Conservation (phyloP, 106 monocot species). For the Cymbidium sinense region DNA sequence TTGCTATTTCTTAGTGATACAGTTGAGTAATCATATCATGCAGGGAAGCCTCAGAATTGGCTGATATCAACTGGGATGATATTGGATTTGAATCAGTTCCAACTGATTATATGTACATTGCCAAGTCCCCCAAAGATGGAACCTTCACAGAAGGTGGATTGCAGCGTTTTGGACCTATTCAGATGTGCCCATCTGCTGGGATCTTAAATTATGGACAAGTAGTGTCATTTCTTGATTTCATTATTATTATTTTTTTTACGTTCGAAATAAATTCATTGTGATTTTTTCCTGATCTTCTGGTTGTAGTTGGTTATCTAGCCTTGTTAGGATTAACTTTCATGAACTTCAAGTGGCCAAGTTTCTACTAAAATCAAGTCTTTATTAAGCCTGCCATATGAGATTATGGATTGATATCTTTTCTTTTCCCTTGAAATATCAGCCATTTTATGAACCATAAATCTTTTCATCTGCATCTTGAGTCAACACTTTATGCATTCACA, state of each 20-base stretch:
- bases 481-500: too few species aligned
- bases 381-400: neutral
- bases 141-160: constrained; percentile 53
- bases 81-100: constrained; percentile 65
- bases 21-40: constrained; percentile 15
- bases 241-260: neutral
- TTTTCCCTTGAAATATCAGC: neutral
- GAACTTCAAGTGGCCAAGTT: neutral
- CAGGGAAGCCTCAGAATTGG: constrained; percentile 35
- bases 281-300: neutral
- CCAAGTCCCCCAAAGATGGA: constrained; percentile 50
- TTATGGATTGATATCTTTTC: constrained; percentile 4
- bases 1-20: neutral
- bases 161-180: constrained; percentile 61
- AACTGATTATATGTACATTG: constrained; percentile 84
- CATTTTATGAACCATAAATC: neutral
- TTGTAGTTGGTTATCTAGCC: neutral
- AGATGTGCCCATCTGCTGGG: constrained; percentile 56
- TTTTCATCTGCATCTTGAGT: neutral
- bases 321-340: neutral
- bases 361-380: too few species aligned
- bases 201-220: constrained; percentile 77
- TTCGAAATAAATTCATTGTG: neutral
- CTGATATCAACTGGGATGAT: constrained; percentile 71
- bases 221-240: neutral